Evolutionary conservation across 1,284 basidiomycete species (phyloP).

Genomic region (Flammula alnicola): DNA sequence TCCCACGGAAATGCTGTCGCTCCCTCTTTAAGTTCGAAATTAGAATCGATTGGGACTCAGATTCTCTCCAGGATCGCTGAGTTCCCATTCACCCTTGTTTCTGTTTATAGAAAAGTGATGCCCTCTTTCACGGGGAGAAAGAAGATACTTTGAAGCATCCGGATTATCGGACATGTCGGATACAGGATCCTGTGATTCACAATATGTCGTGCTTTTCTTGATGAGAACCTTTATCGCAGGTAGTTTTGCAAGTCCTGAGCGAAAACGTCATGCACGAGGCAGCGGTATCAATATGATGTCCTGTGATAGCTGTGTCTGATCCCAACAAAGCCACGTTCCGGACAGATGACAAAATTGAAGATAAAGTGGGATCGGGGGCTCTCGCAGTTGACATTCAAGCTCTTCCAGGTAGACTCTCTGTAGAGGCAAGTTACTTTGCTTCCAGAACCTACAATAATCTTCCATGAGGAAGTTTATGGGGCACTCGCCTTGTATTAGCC

Average conservation of each 20-base stretch:
- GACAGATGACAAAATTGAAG: no score
- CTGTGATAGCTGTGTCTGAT: slow-evolving; percentile 9
- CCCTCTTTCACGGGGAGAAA: slow-evolving; percentile 24
- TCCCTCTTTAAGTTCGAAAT: slow-evolving; percentile 26
- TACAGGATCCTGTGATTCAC: slow-evolving; percentile 14
- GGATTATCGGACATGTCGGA: slow-evolving; percentile 17
- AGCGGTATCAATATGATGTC: slow-evolving; percentile 18
- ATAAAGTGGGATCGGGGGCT: slow-evolving; percentile 2
- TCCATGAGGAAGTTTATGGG: slow-evolving; percentile 6
- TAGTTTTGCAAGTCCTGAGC: slow-evolving; percentile 13
- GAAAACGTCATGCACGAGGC: slow-evolving; percentile 23
- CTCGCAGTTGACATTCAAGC: slow-evolving; percentile 1
- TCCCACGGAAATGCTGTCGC: slow-evolving; percentile 27
- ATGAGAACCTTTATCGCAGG: slow-evolving; percentile 1
- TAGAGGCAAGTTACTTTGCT: slow-evolving; percentile 8
- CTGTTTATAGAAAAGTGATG: slow-evolving; percentile 30
- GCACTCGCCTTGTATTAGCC: slow-evolving; percentile 9
- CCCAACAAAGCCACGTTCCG: slow-evolving; percentile 10
- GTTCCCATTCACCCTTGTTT: slow-evolving; percentile 22
- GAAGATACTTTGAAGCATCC: slow-evolving; percentile 16
- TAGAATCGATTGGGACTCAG: slow-evolving; percentile 24
- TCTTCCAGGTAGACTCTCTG: slow-evolving; percentile 3
- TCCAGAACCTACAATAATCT: slow-evolving; percentile 7
- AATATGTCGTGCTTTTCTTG: neutral
- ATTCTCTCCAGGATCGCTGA: slow-evolving; percentile 35